Evolutionary conservation across 495 filamentous ascomycete species (phyloP), one percentile per base, ranked within the genome.

Genomic region (Aspergillus ostianus): DNA sequence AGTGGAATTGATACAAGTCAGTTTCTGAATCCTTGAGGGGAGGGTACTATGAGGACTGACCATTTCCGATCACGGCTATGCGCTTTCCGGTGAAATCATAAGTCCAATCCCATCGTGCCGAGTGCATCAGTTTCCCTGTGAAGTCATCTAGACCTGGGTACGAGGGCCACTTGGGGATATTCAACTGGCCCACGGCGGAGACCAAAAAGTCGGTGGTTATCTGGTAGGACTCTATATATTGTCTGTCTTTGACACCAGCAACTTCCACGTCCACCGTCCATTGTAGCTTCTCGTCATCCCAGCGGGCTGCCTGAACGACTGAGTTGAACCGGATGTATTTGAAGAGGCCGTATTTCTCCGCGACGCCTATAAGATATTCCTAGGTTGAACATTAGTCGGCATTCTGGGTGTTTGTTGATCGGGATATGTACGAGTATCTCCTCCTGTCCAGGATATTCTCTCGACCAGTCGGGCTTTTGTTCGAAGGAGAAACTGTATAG

Each of bases 401-500:
- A 26, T 26, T 26, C 23, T 6, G 12, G 9, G 6, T n/a, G 32
- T n/a, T 46, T 9, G 0, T 18, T 1, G 26, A 12, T 6, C 2
- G 77, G 36, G 13, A 15, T 41, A 41, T 71, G 59, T 55, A 82
- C 74, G 52, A 81, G 77, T 26, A 89, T 84, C 65, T 89, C 87
- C 51, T 78, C 77, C 55, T 87, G 85, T 0, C 85, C 84, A 0
- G 87, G 82, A 63, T 87, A 88, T 45, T 87, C 80, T 29, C 82
- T 72, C 5, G 84, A 81, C 86, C 87, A 90, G 64, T 80, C 69
- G 10, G 84, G 75, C 27, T 86, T 86, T 13, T 86, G 85, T 29
- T 85, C 86, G 60, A 89, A 90, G 5, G 83, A 82, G 64, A 84
- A 89, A 59, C 84, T 87, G 69, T 89, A 90, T 12, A 83, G 62